These are phyloP conservation scores for Persicaria maculosa DNA, from an alignment of 148 eudicot genomes.

Conservation along the genomic window DNA sequence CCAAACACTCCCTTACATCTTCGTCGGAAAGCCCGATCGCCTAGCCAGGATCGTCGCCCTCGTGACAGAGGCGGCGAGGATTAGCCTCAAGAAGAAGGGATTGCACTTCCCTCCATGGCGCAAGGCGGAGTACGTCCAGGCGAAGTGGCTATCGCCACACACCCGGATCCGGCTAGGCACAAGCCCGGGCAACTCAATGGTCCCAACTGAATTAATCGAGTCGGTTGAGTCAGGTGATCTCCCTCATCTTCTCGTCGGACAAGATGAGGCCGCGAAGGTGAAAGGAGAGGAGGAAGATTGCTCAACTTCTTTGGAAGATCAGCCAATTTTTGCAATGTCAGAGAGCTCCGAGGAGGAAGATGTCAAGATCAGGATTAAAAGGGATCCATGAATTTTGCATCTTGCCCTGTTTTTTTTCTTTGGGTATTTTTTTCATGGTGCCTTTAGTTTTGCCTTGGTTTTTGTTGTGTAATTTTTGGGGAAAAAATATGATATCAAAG, in stretches of 20 bases:
- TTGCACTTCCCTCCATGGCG: constrained; percentile 96
- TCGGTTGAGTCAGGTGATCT: background rate
- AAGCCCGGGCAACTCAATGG: constrained; percentile 18
- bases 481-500: background rate
- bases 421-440: too few relatives aligned
- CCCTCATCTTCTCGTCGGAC: background rate
- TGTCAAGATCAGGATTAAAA: constrained; percentile 8
- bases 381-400: background rate
- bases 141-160: constrained; percentile 76
- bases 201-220: background rate
- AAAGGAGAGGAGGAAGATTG: constrained; percentile 15
- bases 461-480: background rate
- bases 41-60: constrained; percentile 47
- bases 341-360: constrained; percentile 45
- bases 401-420: background rate
- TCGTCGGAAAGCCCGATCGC: constrained; percentile 72
- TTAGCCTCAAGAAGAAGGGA: constrained; percentile 86
- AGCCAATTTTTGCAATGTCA: constrained; percentile 32
- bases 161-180: constrained; percentile 27
- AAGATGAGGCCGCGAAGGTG: constrained; percentile 3
- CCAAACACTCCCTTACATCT: constrained; percentile 56
- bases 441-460: background rate
- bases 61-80: constrained; percentile 68
- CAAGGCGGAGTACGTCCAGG: constrained; percentile 63
- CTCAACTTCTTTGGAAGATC: background rate